These are phyloP conservation scores for Gliomastix tumulicola DNA, from an alignment of 2,329 filamentous ascomycete species.

Conservation along the genomic window DNA sequence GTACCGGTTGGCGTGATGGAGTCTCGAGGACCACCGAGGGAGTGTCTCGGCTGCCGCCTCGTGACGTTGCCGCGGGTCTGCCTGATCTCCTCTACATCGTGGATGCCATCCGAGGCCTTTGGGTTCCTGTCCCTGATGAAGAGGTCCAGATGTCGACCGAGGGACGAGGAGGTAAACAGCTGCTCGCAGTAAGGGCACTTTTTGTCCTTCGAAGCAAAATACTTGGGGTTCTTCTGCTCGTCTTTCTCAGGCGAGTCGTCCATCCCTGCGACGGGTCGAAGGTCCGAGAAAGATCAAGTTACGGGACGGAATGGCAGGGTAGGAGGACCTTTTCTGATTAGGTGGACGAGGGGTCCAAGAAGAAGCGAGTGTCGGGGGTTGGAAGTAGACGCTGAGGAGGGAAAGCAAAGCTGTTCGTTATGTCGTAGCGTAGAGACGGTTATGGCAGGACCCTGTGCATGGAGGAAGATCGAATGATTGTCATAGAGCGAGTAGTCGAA, in stretches of 20 bases:
- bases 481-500: too few relatives aligned
- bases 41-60: slow-evolving; percentile 69
- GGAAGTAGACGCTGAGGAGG: too few relatives aligned
- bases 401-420: background rate
- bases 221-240: slow-evolving; percentile 3
- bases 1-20: slow-evolving; percentile 51
- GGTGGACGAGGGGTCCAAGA: background rate
- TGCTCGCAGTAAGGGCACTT: slow-evolving; percentile 84
- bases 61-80: slow-evolving; percentile 82
- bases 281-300: background rate
- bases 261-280: background rate
- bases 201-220: slow-evolving; percentile 62
- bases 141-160: slow-evolving; percentile 88
- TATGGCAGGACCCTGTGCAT: too few relatives aligned
- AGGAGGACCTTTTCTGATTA: background rate
- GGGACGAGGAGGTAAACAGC: slow-evolving; percentile 85
- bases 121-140: slow-evolving; percentile 94
- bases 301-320: background rate
- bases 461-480: too few relatives aligned
- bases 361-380: too few relatives aligned
- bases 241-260: slow-evolving; percentile 2
- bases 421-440: too few relatives aligned
- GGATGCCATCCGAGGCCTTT: slow-evolving; percentile 76
- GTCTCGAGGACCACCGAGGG: slow-evolving; percentile 41
- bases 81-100: slow-evolving; percentile 83